Evolutionary conservation across 2,329 filamentous ascomycete species (phyloP).

Genomic region (Clonostachys rhizophaga): DNA sequence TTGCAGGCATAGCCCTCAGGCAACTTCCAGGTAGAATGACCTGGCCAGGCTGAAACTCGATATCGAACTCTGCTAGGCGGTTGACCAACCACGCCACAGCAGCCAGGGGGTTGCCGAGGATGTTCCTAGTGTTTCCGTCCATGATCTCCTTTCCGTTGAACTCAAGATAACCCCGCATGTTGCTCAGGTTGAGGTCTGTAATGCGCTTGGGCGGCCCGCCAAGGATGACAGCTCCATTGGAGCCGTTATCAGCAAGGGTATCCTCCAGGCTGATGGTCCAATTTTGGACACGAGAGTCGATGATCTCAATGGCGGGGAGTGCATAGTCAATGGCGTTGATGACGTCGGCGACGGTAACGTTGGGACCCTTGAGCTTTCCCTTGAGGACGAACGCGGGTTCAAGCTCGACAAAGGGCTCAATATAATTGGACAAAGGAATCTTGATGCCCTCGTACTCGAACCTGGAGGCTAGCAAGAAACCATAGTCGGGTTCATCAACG

Average conservation of each 20-base stretch:
- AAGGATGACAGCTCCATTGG: constrained; percentile 14
- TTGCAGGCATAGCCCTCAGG: constrained; percentile 14
- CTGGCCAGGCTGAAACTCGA: constrained; percentile 13
- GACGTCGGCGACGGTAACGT: constrained; percentile 16
- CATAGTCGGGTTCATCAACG: constrained; percentile 17
- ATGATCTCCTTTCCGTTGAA: constrained; percentile 15
- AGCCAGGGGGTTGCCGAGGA: constrained; percentile 13
- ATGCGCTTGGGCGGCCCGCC: constrained; percentile 13
- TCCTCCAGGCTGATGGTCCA: constrained; percentile 16
- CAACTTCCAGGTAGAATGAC: constrained; percentile 16
- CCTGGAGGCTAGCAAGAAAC: constrained; percentile 14
- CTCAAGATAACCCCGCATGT: constrained; percentile 10
- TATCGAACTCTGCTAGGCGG: constrained; percentile 11
- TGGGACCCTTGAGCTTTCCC: constrained; percentile 12
- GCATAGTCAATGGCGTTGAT: constrained; percentile 18
- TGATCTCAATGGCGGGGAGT: constrained; percentile 18
- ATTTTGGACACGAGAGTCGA: constrained; percentile 14
- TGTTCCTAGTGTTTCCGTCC: constrained; percentile 15
- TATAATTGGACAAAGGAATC: constrained; percentile 10
- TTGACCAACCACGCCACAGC: constrained; percentile 17
- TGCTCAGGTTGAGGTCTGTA: constrained; percentile 12
- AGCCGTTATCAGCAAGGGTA: constrained; percentile 17
- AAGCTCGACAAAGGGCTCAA: constrained; percentile 17
- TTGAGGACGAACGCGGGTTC: constrained; percentile 17
- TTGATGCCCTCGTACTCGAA: constrained; percentile 15